Percentiles rank a stretch among this genome's conserved stretches.
phyloP scores from a whole-genome alignment of 2,329 filamentous ascomycete genomes.

The Aspergillus cejpii region DNA sequence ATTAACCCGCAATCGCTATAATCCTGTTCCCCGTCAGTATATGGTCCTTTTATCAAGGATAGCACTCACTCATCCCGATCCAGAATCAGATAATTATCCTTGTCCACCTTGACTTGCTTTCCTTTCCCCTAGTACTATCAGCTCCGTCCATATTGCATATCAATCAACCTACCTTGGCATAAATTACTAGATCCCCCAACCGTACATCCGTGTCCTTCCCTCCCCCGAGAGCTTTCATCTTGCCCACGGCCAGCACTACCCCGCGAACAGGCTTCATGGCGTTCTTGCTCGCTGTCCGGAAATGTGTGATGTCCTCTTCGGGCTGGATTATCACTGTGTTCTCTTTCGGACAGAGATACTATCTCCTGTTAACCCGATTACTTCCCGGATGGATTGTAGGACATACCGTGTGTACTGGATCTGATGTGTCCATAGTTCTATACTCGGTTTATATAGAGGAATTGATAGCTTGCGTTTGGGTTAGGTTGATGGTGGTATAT shows the following conservation, averaged over 20 bases:
- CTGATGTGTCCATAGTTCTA: neutral
- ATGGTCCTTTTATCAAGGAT: neutral
- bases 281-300: neutral
- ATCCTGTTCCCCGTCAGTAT: no score
- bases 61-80: neutral
- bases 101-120: neutral
- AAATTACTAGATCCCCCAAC: neutral
- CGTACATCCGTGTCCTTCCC: neutral
- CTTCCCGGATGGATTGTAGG: neutral
- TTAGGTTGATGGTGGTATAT: neutral
- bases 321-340: neutral
- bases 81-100: neutral
- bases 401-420: neutral
- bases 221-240: neutral
- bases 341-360: neutral
- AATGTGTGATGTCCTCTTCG: neutral
- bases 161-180: neutral
- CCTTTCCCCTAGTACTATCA: neutral
- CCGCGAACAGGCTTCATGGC: neutral
- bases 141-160: neutral
- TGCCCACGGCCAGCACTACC: neutral
- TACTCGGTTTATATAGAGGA: neutral
- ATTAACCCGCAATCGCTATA: no score
- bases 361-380: neutral
- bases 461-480: neutral